Base-by-base conservation (phyloP, 2,329 filamentous ascomycete genomes). In the Zarea fungicola region DNA sequence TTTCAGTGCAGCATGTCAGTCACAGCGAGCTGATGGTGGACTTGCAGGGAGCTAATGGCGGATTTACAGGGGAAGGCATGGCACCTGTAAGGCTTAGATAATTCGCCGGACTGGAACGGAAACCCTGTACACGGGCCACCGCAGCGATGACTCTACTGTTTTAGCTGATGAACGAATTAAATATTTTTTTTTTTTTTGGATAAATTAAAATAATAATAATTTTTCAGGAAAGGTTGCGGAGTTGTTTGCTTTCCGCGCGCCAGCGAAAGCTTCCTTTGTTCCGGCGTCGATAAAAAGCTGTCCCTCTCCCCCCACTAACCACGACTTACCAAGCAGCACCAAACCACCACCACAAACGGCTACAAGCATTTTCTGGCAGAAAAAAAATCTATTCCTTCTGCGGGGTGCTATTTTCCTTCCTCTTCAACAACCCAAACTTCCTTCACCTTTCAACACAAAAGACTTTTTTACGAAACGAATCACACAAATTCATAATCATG, bases 401-500 rank as follows among this genome's bases (percentile, higher is more conserved):
- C 40, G 47, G 39, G 31, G 47, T 42, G 40, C 25, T 32, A n/a
- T 26, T 21, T 14, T 43, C 32, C 25, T 29, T 16, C 32, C 32
- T 34, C 34, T 49, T 19, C 35, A 54, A 54, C 53, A 35, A 45
- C 25, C 37, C 26, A 42, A 32, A 41, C 13, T 18, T 31, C 29
- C 26, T 21, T 22, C 26, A 40, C 28, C 29, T 25, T 23, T n/a
- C 23, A 7, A 49, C 29, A n/a, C 6, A 19, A 41, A 35, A 26
- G 11, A 37, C 10, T n/a, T 36, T 14, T 37, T 39, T 18, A 5
- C 16, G 25, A 35, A 25, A 13, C 13, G 40, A 48, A 57, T 43
- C 34, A 32, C 29, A 23, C 29, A 14, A 29, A 29, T 37, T 50
- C 52, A 54, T 55, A 52, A 74, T 60, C 63, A 85, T 85, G 82